phyloP scores from a whole-genome alignment of 257 asterid species.

The Plantago major region DNA sequence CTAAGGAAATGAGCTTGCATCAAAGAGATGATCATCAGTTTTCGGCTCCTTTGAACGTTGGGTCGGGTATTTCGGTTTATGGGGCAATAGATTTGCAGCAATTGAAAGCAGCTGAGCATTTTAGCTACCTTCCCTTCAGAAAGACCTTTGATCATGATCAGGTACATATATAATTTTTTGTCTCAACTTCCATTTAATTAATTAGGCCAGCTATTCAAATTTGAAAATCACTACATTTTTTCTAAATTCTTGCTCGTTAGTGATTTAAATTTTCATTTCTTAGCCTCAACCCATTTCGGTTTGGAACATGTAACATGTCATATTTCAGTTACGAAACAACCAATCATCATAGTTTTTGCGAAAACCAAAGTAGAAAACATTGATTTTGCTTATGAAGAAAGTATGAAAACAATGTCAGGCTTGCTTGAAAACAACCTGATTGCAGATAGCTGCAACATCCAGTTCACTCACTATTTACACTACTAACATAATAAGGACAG shows the following conservation, averaged over 20 bases:
- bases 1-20: slow-evolving; percentile 42
- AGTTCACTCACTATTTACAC: slow-evolving; percentile 27
- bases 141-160: slow-evolving; percentile 62
- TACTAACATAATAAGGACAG: no score
- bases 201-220: no score
- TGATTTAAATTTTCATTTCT: no score
- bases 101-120: slow-evolving; percentile 53
- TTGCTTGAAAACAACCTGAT: slow-evolving; percentile 37
- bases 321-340: no score
- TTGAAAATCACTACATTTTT: no score
- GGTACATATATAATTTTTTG: slow-evolving; percentile 32
- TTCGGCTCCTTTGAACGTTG: slow-evolving; percentile 32
- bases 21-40: slow-evolving; percentile 37
- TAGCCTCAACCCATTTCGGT: no score
- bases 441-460: no score
- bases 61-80: slow-evolving; percentile 42
- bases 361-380: no score
- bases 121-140: slow-evolving; percentile 60
- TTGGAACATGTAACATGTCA: no score
- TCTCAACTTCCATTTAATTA: neutral
- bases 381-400: slow-evolving; percentile 36
- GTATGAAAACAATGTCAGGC: slow-evolving; percentile 43
- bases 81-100: slow-evolving; percentile 61
- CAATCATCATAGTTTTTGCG: no score
- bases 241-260: no score